phyloP scores from a whole-genome alignment of 73 alveolate species.

The Diophrys sp. region DNA sequence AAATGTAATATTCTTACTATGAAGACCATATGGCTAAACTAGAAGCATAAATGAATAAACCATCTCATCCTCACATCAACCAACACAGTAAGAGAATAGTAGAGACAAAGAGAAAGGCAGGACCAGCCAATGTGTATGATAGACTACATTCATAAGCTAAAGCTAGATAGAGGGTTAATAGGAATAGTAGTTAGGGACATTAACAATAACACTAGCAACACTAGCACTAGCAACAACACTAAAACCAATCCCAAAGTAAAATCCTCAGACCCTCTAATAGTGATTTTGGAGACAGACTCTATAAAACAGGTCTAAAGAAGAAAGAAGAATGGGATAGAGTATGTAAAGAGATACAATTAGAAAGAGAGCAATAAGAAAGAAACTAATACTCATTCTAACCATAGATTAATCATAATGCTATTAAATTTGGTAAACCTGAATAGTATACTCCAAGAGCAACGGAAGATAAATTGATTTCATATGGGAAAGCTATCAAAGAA shows the following conservation, averaged over 20 bases:
- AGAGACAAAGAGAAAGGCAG: constrained; percentile 18
- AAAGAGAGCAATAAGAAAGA: constrained; percentile 25
- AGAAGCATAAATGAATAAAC: background rate
- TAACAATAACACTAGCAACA: constrained; percentile 9
- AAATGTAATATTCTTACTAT: background rate
- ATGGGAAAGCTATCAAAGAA: constrained; percentile 36
- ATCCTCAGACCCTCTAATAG: too few relatives aligned
- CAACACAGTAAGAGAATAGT: constrained; percentile 25
- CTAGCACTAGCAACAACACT: background rate
- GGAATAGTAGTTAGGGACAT: background rate
- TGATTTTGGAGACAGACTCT: constrained; percentile 46
- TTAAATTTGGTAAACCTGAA: constrained; percentile 10
- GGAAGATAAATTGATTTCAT: constrained; percentile 35
- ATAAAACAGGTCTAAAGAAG: constrained; percentile 47
- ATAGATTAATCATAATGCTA: constrained; percentile 21
- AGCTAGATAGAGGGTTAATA: constrained; percentile 7
- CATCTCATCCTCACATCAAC: constrained; percentile 22
- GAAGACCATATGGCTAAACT: background rate
- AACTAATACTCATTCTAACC: constrained; percentile 47
- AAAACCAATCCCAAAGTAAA: background rate
- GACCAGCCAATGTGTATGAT: constrained; percentile 12
- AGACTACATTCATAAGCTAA: constrained; percentile 41
- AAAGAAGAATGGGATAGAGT: constrained; percentile 54
- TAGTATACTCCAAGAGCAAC: background rate
- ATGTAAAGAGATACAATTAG: constrained; percentile 25